Evolutionary conservation across 495 filamentous ascomycete genomes (phyloP).

Genomic region (Penicillium coprophilum): DNA sequence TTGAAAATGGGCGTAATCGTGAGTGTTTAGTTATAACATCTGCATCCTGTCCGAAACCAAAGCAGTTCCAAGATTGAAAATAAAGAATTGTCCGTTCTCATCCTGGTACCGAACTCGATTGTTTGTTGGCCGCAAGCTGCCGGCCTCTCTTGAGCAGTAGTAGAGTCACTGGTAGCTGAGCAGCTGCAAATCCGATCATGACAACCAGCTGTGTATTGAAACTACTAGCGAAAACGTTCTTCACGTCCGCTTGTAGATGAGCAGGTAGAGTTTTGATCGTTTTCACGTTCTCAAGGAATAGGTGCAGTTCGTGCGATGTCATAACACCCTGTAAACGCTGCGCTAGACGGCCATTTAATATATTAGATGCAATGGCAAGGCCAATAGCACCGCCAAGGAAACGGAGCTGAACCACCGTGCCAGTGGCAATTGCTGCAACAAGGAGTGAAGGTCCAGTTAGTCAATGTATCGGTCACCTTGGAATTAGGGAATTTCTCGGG

Average conservation of each 20-base stretch:
- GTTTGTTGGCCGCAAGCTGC: constrained; percentile 19
- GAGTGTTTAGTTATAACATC: neutral
- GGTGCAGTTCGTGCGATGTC: constrained; percentile 21
- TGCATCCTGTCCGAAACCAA: neutral
- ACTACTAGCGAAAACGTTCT: constrained; percentile 22
- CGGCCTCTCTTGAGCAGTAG: constrained; percentile 22
- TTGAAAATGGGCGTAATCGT: neutral
- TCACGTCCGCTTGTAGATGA: constrained; percentile 16
- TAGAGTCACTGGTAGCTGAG: constrained; percentile 22
- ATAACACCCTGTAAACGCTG: constrained; percentile 22
- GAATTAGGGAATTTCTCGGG: neutral
- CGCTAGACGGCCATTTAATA: constrained; percentile 31
- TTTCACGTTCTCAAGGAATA: constrained; percentile 27
- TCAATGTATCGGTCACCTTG: neutral
- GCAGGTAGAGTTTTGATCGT: constrained; percentile 13
- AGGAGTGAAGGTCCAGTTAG: neutral
- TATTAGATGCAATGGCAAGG: constrained; percentile 42
- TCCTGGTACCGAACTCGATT: neutral
- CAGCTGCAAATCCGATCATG: constrained; percentile 36
- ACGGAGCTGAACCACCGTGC: constrained; percentile 54
- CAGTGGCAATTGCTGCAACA: constrained; percentile 50
- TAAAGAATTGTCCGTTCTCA: neutral
- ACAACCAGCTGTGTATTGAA: constrained; percentile 28
- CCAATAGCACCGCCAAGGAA: constrained; percentile 59
- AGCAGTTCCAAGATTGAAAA: neutral